Percentiles rank a stretch among this genome's conserved stretches.
Conservation (phyloP, 805 yeast species). For the Candida dendrica region DNA sequence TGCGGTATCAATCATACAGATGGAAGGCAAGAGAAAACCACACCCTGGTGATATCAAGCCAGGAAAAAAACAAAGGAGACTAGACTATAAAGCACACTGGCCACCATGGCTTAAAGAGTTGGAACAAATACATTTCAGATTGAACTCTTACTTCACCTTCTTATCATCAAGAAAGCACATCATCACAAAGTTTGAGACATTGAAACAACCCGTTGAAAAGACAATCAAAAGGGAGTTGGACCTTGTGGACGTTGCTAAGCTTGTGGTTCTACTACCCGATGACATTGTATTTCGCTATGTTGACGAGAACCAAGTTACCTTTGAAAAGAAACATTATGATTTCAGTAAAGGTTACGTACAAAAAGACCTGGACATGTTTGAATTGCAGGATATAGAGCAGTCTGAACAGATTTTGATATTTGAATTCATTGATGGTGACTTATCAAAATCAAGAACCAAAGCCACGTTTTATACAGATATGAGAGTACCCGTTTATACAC, state of each 20-base stretch:
- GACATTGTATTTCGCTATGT: slow-evolving; percentile 69
- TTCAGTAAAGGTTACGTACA: slow-evolving; percentile 45
- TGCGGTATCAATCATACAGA: neutral
- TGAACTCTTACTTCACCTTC: slow-evolving; percentile 58
- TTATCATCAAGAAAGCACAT: slow-evolving; percentile 54
- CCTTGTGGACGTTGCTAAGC: slow-evolving; percentile 53
- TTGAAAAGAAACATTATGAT: slow-evolving; percentile 29
- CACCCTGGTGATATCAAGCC: neutral
- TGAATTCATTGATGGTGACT: slow-evolving; percentile 67
- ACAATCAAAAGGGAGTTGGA: slow-evolving; percentile 38
- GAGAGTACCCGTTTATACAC: slow-evolving; percentile 41
- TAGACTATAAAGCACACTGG: slow-evolving; percentile 9
- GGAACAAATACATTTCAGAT: slow-evolving; percentile 40
- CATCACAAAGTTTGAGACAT: slow-evolving; percentile 46
- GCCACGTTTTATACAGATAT: slow-evolving; percentile 35
- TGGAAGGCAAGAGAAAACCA: neutral
- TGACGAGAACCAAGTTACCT: slow-evolving; percentile 61
- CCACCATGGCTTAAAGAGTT: slow-evolving; percentile 31
- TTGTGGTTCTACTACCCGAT: slow-evolving; percentile 56
- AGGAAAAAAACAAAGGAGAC: neutral
- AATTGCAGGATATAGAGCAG: slow-evolving; percentile 32
- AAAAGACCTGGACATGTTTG: slow-evolving; percentile 45
- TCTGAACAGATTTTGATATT: slow-evolving; percentile 57
- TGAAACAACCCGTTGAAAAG: slow-evolving; percentile 45
- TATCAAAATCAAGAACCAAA: slow-evolving; percentile 41